These are phyloP conservation scores for Ambrosiella xylebori DNA, from an alignment of 2,329 filamentous ascomycete species.

Conservation along the genomic window DNA sequence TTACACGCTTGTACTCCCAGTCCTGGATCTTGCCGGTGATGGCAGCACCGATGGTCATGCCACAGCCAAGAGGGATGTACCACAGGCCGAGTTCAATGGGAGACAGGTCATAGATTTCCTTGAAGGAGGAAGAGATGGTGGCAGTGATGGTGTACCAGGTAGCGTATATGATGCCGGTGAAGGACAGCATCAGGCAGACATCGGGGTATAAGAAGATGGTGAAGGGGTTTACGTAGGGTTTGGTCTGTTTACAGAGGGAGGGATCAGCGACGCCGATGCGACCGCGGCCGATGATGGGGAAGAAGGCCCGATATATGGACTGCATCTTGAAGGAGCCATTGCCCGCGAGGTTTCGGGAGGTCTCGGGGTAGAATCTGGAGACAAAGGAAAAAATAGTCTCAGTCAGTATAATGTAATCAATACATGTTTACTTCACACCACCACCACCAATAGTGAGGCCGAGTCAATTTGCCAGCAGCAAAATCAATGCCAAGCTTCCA, in stretches of 20 bases:
- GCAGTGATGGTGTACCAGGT: conserved; percentile 22
- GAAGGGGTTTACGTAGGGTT: conserved; percentile 18
- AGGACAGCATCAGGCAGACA: conserved; percentile 18
- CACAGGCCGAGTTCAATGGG: conserved; percentile 20
- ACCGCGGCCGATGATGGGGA: conserved; percentile 13
- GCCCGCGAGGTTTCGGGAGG: conserved; percentile 17
- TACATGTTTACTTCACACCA: too few species aligned
- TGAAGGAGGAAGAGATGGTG: conserved; percentile 20
- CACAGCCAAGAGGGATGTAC: conserved; percentile 19
- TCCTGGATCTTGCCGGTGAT: conserved; percentile 19
- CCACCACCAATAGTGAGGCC: too few species aligned
- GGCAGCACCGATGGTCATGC: conserved; percentile 18
- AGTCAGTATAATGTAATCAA: background rate
- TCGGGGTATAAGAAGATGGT: conserved; percentile 19
- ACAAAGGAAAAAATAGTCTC: background rate
- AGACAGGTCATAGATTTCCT: conserved; percentile 17
- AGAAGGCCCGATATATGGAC: conserved; percentile 14
- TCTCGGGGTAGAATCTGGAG: conserved; percentile 18
- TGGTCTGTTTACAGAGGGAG: background rate
- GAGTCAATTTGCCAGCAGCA: too few species aligned
- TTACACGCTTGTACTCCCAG: conserved; percentile 17
- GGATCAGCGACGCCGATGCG: background rate
- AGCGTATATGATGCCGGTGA: conserved; percentile 20
- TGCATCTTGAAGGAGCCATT: conserved; percentile 16
- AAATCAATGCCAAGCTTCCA: background rate